These are phyloP conservation scores for Gomphus sp. DNA, from an alignment of 1,284 basidiomycete genomes.

Conservation along the genomic window DNA sequence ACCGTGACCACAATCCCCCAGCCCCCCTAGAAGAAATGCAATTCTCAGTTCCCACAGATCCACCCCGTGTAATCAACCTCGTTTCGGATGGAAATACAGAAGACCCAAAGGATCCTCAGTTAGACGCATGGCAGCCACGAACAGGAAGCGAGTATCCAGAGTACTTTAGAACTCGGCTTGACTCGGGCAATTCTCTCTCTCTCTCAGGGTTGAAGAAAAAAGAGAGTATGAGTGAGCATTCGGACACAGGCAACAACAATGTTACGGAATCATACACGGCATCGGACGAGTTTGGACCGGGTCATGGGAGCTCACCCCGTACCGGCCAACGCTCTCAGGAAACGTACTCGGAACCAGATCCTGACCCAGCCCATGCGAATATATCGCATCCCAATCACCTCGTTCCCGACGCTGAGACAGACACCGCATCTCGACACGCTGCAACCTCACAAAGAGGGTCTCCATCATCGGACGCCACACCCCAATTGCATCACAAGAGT, in stretches of 20 bases:
- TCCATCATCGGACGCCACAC: background rate
- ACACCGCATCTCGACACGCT: background rate
- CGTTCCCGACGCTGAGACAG: background rate
- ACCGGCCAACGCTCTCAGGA: background rate
- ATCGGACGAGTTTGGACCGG: background rate
- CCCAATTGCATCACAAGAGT: background rate
- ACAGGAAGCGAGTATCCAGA: background rate
- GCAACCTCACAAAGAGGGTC: background rate
- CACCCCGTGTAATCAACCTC: too few species aligned
- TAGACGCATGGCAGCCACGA: background rate
- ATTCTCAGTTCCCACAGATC: background rate
- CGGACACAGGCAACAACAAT: background rate
- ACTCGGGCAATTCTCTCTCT: background rate
- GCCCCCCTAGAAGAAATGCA: background rate
- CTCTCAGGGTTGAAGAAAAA: background rate
- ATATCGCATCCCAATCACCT: background rate
- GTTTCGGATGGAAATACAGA: background rate
- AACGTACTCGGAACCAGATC: too few species aligned
- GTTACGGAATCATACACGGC: background rate
- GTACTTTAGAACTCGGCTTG: background rate
- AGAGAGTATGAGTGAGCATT: background rate
- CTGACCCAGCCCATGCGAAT: too few species aligned
- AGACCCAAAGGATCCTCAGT: background rate
- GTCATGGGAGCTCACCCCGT: background rate
- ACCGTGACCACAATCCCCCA: too few species aligned